phyloP scores from a whole-genome alignment of 2,329 filamentous ascomycete species.

The Trichocomaceae sp. region DNA sequence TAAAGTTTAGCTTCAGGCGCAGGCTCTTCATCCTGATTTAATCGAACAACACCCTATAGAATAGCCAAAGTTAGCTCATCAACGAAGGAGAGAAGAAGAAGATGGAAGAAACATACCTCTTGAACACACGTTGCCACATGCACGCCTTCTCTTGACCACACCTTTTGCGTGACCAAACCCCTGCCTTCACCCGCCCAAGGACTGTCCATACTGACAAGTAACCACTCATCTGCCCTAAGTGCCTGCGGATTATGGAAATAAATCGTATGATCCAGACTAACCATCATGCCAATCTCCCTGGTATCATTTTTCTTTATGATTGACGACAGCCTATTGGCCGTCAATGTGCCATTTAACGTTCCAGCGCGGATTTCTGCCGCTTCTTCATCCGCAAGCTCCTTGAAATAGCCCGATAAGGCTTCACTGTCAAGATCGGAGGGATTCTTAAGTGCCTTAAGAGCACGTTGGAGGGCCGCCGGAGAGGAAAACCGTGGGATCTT shows the following conservation, averaged over 20 bases:
- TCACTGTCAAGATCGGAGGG: conserved; percentile 39
- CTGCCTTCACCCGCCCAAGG: conserved; percentile 48
- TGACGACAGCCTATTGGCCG: conserved; percentile 20
- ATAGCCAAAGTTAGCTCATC: neutral
- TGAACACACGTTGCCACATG: conserved; percentile 47
- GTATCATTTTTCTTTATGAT: conserved; percentile 19
- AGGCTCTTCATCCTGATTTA: conserved; percentile 36
- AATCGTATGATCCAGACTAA: conserved; percentile 46
- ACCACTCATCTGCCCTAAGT: conserved; percentile 47
- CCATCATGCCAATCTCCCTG: conserved; percentile 45
- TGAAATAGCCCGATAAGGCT: conserved; percentile 33
- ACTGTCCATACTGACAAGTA: conserved; percentile 45
- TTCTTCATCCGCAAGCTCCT: conserved; percentile 39
- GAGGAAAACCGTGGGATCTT: conserved; percentile 67
- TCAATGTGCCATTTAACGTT: conserved; percentile 29
- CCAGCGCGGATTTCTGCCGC: conserved; percentile 30
- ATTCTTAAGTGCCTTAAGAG: conserved; percentile 36
- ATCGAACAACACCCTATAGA: conserved; percentile 39
- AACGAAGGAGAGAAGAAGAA: neutral
- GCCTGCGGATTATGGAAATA: conserved; percentile 46
- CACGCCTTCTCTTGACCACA: conserved; percentile 44
- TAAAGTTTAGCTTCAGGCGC: conserved; percentile 14
- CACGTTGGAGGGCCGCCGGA: conserved; percentile 37
- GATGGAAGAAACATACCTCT: conserved; percentile 33
- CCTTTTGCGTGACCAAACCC: conserved; percentile 43